Conservation (phyloP, 805 yeast genomes). For the Starmerella lactis-condensi region DNA sequence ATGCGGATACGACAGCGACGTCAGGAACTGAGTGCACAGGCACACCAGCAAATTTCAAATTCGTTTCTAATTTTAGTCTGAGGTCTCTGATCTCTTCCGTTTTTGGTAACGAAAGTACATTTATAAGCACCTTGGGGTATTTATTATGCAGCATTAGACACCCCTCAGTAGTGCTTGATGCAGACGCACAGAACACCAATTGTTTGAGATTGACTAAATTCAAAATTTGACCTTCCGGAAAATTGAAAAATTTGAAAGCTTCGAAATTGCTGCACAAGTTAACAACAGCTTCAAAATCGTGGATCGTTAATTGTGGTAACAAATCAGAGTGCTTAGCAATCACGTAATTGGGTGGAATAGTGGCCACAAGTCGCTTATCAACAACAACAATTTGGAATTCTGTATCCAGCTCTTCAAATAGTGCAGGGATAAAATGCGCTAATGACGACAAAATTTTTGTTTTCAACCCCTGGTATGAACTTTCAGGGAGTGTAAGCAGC, state of each 20-base stretch:
- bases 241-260: conserved; percentile 7
- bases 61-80: conserved; percentile 5
- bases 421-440: conserved; percentile 2
- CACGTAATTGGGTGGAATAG: conserved; percentile 13
- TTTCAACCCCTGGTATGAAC: no score
- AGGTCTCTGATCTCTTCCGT: conserved; percentile 6
- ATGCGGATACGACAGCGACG: not conserved
- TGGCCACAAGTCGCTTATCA: conserved; percentile 10
- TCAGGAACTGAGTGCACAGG: conserved; percentile 2
- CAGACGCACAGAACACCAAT: conserved; percentile 11
- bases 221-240: conserved; percentile 5
- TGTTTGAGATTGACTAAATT: conserved; percentile 7
- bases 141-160: conserved; percentile 7
- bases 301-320: conserved; percentile 7
- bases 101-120: conserved; percentile 6
- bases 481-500: no score
- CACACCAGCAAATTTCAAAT: conserved; percentile 6
- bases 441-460: no score
- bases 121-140: conserved; percentile 8
- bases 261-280: conserved; percentile 8
- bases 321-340: conserved; percentile 7
- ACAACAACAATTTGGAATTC: conserved; percentile 5
- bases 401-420: conserved; percentile 12
- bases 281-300: conserved; percentile 8
- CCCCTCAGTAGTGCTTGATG: conserved; percentile 10